These are phyloP conservation scores for Euryodendron excelsum DNA, from an alignment of 148 eudicot genomes.

Conservation along the genomic window DNA sequence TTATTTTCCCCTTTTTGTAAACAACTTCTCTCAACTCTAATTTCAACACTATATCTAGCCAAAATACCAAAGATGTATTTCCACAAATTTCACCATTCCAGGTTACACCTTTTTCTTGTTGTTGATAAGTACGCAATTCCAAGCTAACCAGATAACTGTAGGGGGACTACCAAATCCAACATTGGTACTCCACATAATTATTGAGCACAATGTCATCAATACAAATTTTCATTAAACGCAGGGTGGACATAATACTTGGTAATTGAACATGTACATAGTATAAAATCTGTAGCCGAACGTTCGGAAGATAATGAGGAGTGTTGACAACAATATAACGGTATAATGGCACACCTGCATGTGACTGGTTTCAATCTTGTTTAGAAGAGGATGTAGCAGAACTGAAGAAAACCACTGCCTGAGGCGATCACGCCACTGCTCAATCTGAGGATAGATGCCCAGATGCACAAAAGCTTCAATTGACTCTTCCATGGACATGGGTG, in stretches of 20 bases:
- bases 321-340: not conserved
- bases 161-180: not conserved
- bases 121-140: too few species aligned
- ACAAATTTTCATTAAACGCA: not conserved
- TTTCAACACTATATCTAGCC: not conserved
- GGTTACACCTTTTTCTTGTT: too few species aligned
- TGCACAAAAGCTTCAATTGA: constrained; percentile 72
- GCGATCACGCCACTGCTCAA: constrained; percentile 89
- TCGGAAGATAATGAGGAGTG: not conserved
- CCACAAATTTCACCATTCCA: not conserved
- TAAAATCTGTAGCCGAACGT: too few species aligned
- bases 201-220: not conserved
- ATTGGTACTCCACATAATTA: not conserved
- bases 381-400: constrained; percentile 68
- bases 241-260: not conserved
- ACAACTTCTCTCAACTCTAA: not conserved
- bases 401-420: constrained; percentile 98
- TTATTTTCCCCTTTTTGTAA: not conserved
- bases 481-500: constrained; percentile 97
- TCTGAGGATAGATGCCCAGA: constrained; percentile 79
- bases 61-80: not conserved
- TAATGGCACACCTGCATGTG: constrained; percentile 76
- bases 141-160: too few species aligned
- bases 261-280: constrained; percentile 4
- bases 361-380: constrained; percentile 71